A percentile compares a stretch with the other conserved stretches of the same genome.
phyloP scores from a whole-genome alignment of 441 rosid genomes.

The Erodium texanum region DNA sequence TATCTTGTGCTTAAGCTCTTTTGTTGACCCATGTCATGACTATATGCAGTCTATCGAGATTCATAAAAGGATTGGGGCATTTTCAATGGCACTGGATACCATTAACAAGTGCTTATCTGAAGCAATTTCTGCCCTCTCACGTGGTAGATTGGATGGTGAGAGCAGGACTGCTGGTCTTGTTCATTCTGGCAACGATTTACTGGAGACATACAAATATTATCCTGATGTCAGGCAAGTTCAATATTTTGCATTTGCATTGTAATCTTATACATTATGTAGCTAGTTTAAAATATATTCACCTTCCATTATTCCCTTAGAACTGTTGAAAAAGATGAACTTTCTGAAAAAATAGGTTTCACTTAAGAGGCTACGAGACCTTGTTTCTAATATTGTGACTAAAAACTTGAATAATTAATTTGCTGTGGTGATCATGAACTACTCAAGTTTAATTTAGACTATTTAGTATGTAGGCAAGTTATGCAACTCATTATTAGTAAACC shows the following conservation, averaged over 20 bases:
- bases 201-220: conserved; percentile 75
- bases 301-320: background rate
- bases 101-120: conserved; percentile 84
- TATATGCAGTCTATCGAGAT: conserved; percentile 67
- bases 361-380: background rate
- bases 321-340: background rate
- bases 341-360: background rate
- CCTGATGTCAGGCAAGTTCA: conserved; percentile 64
- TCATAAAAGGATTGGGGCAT: conserved; percentile 86
- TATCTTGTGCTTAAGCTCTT: conserved; percentile 1
- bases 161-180: conserved; percentile 76
- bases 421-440: background rate
- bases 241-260: conserved; percentile 7
- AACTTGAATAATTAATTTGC: background rate
- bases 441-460: background rate
- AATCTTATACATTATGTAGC: conserved; percentile 11
- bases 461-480: background rate
- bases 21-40: conserved; percentile 6
- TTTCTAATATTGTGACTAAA: conserved; percentile 1
- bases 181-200: conserved; percentile 75
- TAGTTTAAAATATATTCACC: background rate
- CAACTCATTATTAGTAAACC: background rate
- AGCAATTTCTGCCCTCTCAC: conserved; percentile 68
- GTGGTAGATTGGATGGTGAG: conserved; percentile 86
- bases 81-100: conserved; percentile 76